phyloP scores from a whole-genome alignment of 1,284 basidiomycete species.

The Tilletia indica region DNA sequence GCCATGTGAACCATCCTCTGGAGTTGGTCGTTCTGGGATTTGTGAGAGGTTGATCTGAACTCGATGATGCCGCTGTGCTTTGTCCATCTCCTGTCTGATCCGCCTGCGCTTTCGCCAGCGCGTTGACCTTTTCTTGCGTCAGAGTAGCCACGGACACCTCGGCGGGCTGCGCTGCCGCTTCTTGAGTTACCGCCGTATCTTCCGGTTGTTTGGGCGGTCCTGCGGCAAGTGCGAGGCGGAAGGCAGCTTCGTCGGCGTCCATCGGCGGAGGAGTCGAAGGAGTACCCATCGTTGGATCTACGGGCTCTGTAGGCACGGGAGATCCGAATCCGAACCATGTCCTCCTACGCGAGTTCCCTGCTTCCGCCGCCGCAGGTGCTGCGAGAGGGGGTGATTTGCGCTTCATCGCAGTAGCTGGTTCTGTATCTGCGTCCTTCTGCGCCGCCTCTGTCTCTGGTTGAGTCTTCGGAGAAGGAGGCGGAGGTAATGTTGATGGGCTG shows the following conservation, averaged over 20 bases:
- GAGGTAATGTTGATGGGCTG: neutral
- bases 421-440: no score
- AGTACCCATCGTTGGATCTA: no score
- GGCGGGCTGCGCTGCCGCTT: no score
- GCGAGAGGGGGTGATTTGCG: neutral
- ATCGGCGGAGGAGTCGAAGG: slow-evolving; percentile 29
- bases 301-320: no score
- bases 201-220: no score
- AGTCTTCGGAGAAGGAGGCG: neutral
- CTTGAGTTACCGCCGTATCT: no score
- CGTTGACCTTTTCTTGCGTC: no score
- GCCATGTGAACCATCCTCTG: slow-evolving; percentile 10
- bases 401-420: neutral
- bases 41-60: neutral
- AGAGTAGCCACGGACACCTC: no score
- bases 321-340: slow-evolving; percentile 17
- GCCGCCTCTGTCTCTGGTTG: no score
- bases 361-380: neutral
- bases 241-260: slow-evolving; percentile 37
- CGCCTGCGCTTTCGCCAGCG: neutral
- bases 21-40: slow-evolving; percentile 8
- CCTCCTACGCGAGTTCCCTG: neutral
- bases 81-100: neutral
- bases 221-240: slow-evolving; percentile 31
- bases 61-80: neutral